These are phyloP conservation scores for Saraca asoca DNA, from an alignment of 331 rosid species.

Conservation along the genomic window DNA sequence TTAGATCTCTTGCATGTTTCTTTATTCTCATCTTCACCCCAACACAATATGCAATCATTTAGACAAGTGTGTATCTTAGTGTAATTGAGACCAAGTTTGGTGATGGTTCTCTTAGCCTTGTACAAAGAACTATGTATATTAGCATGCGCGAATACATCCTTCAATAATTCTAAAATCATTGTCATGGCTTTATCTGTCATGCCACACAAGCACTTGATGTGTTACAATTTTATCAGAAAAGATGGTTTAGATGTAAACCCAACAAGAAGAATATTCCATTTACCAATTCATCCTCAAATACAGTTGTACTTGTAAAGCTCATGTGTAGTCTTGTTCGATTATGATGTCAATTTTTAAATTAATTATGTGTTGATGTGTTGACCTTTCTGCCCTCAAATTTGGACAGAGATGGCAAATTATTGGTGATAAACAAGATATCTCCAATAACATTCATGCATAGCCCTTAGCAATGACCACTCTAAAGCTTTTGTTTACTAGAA, in stretches of 20 bases:
- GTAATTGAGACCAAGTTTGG: no score
- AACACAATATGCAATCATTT: no score
- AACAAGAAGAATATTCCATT: constrained; percentile 6
- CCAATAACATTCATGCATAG: neutral
- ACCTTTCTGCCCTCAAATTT: constrained; percentile 10
- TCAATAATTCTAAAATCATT: no score
- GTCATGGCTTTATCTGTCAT: no score
- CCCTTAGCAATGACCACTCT: neutral
- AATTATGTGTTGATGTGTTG: constrained; percentile 6
- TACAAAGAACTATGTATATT: no score
- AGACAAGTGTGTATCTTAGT: no score
- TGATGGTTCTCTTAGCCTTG: no score
- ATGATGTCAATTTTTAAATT: neutral
- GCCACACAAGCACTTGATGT: no score
- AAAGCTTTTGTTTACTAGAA: neutral
- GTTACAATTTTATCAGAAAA: no score
- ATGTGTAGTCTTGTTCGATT: neutral
- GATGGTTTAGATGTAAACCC: constrained; percentile 22
- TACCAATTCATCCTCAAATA: constrained; percentile 22
- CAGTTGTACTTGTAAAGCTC: neutral
- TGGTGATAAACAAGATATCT: neutral
- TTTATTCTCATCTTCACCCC: no score
- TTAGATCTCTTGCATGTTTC: no score
- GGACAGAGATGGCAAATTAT: neutral
- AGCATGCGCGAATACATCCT: no score